Base-by-base conservation (phyloP, 2,329 filamentous ascomycete genomes). In the Claviceps africana region DNA sequence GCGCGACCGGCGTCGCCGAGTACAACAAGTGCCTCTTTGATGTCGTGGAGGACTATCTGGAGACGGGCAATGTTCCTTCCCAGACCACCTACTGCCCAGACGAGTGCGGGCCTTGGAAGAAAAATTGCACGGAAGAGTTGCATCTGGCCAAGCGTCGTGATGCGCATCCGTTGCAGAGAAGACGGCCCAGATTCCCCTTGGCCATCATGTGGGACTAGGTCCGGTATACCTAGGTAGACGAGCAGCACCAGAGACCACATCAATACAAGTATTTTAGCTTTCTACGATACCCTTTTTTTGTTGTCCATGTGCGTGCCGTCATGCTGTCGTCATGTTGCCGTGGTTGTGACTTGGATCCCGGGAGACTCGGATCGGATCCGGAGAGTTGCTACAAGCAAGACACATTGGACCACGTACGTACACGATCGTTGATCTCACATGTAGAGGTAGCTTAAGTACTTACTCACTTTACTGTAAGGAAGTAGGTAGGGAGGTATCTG, bases 51-150 rank as follows among this genome's bases (percentile, higher is more conserved):
- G 52, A 58, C 3, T 67, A 66, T 33, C 56, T 67, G 4, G 64
- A 64, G 19, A 58, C 58, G 10, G 65, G 65, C 13, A 40, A 43
- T 17, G 59, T 67, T 2, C 65, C 65, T n/a, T 2, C 52, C 4
- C 51, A 51, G 2, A 57, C 57, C 7, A 28, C 48, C 1, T 9
- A 49, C 2, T 61, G 58, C 25, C 8, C 39, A 1, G 37, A 42
- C 22, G 45, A 56, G 1, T 61, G 59, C 28, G 53, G 54, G 3
- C 54, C 58, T 8, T 61, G 57, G 59, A 53, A 58, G 33, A 4
- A 51, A 3, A 22, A 28, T 6, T 59, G 57, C 40, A 13, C 5
- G 0, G 17, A 4, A 10, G 4, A 2, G 5, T 19, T n/a, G 22
- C 7, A 5, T 2, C 19, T 44, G 40, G 13, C 15, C 1, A 50